Conservation (phyloP, 2,329 filamentous ascomycete species). For the Neonectria magnoliae region DNA sequence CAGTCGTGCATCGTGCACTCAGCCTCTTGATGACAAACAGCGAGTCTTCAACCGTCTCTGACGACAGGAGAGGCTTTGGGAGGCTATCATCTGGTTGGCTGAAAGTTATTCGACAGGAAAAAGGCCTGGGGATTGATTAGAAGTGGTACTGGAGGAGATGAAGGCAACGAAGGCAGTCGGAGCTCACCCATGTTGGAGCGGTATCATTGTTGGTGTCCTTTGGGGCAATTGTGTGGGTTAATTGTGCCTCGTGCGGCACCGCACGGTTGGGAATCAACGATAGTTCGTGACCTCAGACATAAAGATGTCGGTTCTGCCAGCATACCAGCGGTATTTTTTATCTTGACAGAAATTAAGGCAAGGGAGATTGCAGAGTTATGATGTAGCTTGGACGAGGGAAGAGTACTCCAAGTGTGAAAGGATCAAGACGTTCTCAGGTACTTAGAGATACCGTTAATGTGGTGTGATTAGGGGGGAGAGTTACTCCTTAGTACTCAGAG, state of each 20-base stretch:
- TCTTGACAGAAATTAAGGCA: too few species aligned
- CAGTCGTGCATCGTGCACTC: background rate
- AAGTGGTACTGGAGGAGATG: background rate
- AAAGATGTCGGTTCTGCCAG: too few species aligned
- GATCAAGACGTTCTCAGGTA: too few species aligned
- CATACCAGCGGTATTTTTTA: too few species aligned
- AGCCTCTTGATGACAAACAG: conserved; percentile 3
- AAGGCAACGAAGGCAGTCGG: background rate
- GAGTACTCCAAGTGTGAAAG: too few species aligned
- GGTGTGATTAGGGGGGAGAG: too few species aligned
- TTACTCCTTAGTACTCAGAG: too few species aligned
- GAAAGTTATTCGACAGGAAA: conserved; percentile 10
- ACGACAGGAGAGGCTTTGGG: conserved; percentile 19
- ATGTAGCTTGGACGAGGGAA: too few species aligned
- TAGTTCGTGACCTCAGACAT: too few species aligned
- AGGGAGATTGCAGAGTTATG: too few species aligned
- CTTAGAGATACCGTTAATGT: too few species aligned
- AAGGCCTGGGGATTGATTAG: background rate
- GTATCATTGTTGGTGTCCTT: background rate
- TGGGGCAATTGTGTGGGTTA: background rate
- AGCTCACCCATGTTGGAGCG: background rate
- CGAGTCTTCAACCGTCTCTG: conserved; percentile 20
- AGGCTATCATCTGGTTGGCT: conserved; percentile 6
- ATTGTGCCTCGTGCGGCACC: background rate
- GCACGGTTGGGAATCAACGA: too few species aligned